Percentiles rank a stretch among this genome's conserved stretches.
phyloP scores from a whole-genome alignment of 352 stramenopile species.

The Globisporangium spiculum region DNA sequence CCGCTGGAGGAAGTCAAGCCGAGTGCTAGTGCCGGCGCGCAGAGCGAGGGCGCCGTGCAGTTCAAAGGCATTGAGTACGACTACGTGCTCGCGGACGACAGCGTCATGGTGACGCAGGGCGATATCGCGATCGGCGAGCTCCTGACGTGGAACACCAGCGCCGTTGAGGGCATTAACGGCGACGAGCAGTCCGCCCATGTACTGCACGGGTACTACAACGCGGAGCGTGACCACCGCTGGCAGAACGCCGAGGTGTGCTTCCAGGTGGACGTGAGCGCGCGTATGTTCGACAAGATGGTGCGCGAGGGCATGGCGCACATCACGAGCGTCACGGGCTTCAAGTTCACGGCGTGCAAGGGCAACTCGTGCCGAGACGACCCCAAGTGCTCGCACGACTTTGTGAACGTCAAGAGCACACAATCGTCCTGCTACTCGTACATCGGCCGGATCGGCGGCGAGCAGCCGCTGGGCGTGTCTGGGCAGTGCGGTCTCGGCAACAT shows the following conservation, averaged over 20 bases:
- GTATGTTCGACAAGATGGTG: constrained; percentile 37
- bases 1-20: constrained; percentile 54
- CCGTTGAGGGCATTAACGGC: constrained; percentile 6
- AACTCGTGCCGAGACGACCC: constrained; percentile 46
- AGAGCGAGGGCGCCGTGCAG: constrained; percentile 33
- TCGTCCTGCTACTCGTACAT: constrained; percentile 81
- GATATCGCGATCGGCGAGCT: constrained; percentile 72
- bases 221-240: constrained; percentile 74
- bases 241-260: constrained; percentile 60
- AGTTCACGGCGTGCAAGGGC: constrained; percentile 49
- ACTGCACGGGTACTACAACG: constrained; percentile 82
- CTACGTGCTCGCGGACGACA: constrained; percentile 71
- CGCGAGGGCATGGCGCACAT: constrained; percentile 63
- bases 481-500: constrained; percentile 75
- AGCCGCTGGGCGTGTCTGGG: constrained; percentile 61
- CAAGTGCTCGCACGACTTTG: constrained; percentile 53
- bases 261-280: constrained; percentile 49
- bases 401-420: constrained; percentile 46
- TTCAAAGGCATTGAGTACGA: constrained; percentile 83
- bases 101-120: constrained; percentile 75
- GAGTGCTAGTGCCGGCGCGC: not conserved
- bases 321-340: constrained; percentile 57
- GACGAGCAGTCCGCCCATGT: constrained; percentile 23
- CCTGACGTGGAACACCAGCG: constrained; percentile 27
- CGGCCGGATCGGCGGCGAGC: constrained; percentile 62